phyloP scores from a whole-genome alignment of 1,284 basidiomycete species.

The Marasmius fiardii region DNA sequence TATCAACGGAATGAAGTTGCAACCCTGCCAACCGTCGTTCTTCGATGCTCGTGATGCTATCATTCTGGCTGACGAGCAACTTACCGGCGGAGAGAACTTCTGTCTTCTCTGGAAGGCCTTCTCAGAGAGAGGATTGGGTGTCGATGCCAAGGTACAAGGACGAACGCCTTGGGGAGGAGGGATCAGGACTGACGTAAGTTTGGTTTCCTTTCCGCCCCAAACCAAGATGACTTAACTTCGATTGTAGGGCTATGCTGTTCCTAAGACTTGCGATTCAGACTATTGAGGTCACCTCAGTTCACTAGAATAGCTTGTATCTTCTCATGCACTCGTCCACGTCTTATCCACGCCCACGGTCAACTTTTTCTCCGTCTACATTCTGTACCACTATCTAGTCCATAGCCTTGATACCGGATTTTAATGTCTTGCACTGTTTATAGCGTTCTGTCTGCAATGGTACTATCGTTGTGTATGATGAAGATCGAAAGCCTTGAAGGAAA shows the following conservation, averaged over 20 bases:
- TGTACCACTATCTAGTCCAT: background rate
- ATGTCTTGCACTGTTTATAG: background rate
- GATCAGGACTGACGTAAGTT: slow-evolving; percentile 53
- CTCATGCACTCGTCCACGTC: background rate
- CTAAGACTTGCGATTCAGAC: background rate
- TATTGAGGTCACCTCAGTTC: too few species aligned
- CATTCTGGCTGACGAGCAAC: slow-evolving; percentile 86
- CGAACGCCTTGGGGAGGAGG: slow-evolving; percentile 96
- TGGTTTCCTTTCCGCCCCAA: background rate
- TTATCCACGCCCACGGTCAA: background rate
- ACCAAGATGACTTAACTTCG: too few species aligned
- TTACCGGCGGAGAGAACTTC: slow-evolving; percentile 90
- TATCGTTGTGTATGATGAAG: too few species aligned
- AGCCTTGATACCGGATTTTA: background rate
- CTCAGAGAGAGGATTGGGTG: slow-evolving; percentile 77
- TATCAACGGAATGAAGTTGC: slow-evolving; percentile 90
- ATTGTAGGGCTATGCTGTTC: slow-evolving; percentile 24
- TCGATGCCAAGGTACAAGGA: slow-evolving; percentile 70
- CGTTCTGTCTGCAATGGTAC: too few species aligned
- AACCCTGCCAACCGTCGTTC: slow-evolving; percentile 90
- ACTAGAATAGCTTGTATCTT: background rate
- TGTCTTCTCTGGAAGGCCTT: slow-evolving; percentile 92
- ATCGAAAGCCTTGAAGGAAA: too few species aligned
- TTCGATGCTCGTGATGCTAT: slow-evolving; percentile 92
- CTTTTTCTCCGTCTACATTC: background rate